A percentile compares a stretch with the other conserved stretches of the same genome.
phyloP scores from a whole-genome alignment of 139 green algal species.

The Auxenochlorella protothecoides region DNA sequence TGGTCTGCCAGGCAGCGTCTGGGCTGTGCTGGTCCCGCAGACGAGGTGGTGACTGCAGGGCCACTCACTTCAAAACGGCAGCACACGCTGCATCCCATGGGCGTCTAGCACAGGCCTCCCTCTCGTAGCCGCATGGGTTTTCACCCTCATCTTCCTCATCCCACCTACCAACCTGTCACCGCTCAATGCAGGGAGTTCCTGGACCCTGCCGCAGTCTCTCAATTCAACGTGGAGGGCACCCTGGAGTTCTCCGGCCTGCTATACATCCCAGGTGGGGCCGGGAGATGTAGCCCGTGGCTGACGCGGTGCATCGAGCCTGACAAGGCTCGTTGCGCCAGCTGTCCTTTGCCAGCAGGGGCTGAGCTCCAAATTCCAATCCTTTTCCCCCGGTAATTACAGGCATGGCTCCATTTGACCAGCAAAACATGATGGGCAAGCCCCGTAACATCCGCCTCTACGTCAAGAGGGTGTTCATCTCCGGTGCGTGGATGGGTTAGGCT shows the following conservation, averaged over 20 bases:
- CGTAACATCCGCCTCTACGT: constrained; percentile 90
- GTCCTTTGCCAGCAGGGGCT: too few species aligned
- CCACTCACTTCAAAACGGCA: too few species aligned
- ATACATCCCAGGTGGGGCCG: constrained; percentile 63
- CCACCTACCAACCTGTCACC: constrained; percentile 18
- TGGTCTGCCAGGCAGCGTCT: too few species aligned
- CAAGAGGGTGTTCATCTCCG: constrained; percentile 95
- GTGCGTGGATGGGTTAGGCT: background rate
- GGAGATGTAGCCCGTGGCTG: background rate
- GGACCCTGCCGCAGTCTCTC: constrained; percentile 55
- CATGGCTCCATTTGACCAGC: constrained; percentile 95
- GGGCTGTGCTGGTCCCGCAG: too few species aligned
- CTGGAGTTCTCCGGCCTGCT: constrained; percentile 87
- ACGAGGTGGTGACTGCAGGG: too few species aligned
- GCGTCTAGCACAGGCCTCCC: background rate
- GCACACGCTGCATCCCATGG: too few species aligned
- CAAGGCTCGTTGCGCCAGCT: too few species aligned
- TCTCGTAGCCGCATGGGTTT: background rate
- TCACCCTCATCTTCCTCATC: background rate
- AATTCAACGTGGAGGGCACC: constrained; percentile 94
- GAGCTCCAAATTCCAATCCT: too few species aligned
- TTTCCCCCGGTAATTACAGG: constrained; percentile 8
- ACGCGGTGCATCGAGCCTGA: too few species aligned
- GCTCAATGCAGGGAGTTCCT: constrained; percentile 66
- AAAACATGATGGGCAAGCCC: constrained; percentile 33